Evolutionary conservation across 2,329 filamentous ascomycete species (phyloP).

Genomic region (Alternaria novae-zelandiae): DNA sequence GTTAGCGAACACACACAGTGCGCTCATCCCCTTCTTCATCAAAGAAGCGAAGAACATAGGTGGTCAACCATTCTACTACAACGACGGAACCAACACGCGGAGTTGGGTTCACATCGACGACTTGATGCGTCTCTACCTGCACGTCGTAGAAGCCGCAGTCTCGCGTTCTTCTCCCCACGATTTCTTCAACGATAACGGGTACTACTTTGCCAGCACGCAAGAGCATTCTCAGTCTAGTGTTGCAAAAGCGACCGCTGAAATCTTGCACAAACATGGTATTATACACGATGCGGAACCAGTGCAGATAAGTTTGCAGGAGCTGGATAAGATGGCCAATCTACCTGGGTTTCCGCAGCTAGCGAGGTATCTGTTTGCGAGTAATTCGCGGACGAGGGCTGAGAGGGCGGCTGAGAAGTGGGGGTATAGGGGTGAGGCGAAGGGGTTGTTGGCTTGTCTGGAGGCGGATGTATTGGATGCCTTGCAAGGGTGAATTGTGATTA

Average conservation of each 20-base stretch:
- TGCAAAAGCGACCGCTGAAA: slow-evolving; percentile 20
- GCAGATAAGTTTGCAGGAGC: slow-evolving; percentile 26
- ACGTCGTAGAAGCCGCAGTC: slow-evolving; percentile 62
- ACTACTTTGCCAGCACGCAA: slow-evolving; percentile 55
- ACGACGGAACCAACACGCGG: slow-evolving; percentile 62
- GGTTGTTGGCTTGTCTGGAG: slow-evolving; percentile 54
- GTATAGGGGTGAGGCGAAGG: slow-evolving; percentile 60
- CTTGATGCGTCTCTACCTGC: slow-evolving; percentile 60
- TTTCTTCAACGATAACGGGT: slow-evolving; percentile 62
- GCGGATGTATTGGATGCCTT: slow-evolving; percentile 30
- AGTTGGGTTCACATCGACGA: slow-evolving; percentile 66
- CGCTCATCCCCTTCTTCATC: slow-evolving; percentile 51
- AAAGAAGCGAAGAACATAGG: slow-evolving; percentile 46
- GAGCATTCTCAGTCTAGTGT: slow-evolving; percentile 40
- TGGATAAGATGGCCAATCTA: slow-evolving; percentile 36
- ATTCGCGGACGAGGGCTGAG: slow-evolving; percentile 62
- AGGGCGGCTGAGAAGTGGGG: slow-evolving; percentile 61
- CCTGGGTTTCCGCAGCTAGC: slow-evolving; percentile 29
- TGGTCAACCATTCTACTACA: slow-evolving; percentile 59
- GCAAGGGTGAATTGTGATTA: not conserved
- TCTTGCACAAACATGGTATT: slow-evolving; percentile 18
- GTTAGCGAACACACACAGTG: slow-evolving; percentile 53
- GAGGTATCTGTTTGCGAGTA: slow-evolving; percentile 53
- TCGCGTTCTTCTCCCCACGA: slow-evolving; percentile 18
- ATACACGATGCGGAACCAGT: slow-evolving; percentile 31